Evolutionary conservation across 2,329 filamentous ascomycete species (phyloP).

Genomic region (Niveomyces coronatus): DNA sequence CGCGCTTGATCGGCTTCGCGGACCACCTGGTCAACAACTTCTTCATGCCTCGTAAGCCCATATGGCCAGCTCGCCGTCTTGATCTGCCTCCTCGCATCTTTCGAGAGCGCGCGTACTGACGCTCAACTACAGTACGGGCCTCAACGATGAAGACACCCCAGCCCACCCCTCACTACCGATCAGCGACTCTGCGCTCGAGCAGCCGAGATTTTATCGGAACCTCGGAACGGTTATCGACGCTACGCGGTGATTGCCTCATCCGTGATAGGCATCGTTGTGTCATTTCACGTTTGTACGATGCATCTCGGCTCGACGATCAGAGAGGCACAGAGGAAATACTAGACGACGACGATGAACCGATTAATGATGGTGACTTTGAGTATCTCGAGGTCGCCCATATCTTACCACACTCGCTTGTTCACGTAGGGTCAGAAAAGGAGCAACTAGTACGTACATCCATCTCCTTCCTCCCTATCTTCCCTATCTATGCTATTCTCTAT

Average conservation of each 20-base stretch:
- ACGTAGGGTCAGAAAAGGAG: slow-evolving; percentile 3
- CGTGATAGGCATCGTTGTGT: slow-evolving; percentile 10
- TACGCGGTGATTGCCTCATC: slow-evolving; percentile 6
- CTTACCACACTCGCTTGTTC: slow-evolving; percentile 11
- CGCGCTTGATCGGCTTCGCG: slow-evolving; percentile 5
- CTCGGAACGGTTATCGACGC: slow-evolving; percentile 3
- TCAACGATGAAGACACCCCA: slow-evolving; percentile 3
- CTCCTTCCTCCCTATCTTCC: background rate
- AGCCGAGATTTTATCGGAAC: slow-evolving; percentile 4
- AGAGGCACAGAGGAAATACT: too few relatives aligned
- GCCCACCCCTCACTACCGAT: slow-evolving; percentile 6
- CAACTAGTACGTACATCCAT: slow-evolving; percentile 8
- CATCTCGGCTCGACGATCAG: too few relatives aligned
- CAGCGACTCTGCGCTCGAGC: background rate
- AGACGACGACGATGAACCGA: background rate
- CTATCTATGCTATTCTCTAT: too few relatives aligned
- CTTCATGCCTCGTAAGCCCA: slow-evolving; percentile 7
- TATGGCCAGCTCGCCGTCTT: background rate
- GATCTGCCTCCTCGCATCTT: too few relatives aligned
- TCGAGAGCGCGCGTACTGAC: too few relatives aligned
- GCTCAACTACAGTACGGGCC: slow-evolving; percentile 5
- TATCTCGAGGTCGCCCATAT: slow-evolving; percentile 13
- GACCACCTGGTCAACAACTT: slow-evolving; percentile 8
- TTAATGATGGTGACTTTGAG: slow-evolving; percentile 2
- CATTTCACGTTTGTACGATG: slow-evolving; percentile 8